Percentiles rank a stretch among this genome's conserved stretches.
Conservation (phyloP, 176 grass and related monocot genomes). For the Carex littledalei region DNA sequence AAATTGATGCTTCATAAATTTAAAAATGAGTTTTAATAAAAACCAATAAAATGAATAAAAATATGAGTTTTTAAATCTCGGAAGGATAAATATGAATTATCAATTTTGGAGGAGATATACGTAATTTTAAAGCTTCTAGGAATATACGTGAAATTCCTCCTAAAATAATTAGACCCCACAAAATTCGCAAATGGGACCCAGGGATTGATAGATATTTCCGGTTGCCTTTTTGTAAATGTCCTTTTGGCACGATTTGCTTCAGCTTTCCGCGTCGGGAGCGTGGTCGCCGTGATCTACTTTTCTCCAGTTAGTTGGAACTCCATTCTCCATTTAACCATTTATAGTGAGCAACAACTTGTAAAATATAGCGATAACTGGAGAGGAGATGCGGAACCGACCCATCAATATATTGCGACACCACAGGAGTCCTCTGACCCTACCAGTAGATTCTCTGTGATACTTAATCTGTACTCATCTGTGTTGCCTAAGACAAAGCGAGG, state of each 20-base stretch:
- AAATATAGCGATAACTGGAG: background rate
- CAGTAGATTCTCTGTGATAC: background rate
- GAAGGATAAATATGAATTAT: too few relatives aligned
- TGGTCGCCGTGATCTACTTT: background rate
- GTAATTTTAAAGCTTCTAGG: too few relatives aligned
- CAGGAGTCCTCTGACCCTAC: background rate
- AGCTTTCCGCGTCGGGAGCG: background rate
- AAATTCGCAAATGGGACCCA: background rate
- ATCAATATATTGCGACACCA: background rate
- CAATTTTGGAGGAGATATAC: too few relatives aligned
- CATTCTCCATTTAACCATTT: background rate
- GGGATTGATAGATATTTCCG: background rate
- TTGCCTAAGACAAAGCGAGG: background rate
- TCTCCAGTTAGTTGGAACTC: background rate
- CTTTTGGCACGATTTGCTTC: background rate
- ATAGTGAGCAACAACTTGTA: background rate
- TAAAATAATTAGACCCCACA: background rate
- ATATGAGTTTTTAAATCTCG: too few relatives aligned
- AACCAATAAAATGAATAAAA: too few relatives aligned
- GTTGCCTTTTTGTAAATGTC: background rate
- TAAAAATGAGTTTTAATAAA: too few relatives aligned
- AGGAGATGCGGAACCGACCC: background rate
- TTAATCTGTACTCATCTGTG: background rate
- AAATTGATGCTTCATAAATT: too few relatives aligned
- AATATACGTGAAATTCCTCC: too few relatives aligned